Base-by-base conservation (phyloP, 805 yeast species). In the Ogataea neopini region DNA sequence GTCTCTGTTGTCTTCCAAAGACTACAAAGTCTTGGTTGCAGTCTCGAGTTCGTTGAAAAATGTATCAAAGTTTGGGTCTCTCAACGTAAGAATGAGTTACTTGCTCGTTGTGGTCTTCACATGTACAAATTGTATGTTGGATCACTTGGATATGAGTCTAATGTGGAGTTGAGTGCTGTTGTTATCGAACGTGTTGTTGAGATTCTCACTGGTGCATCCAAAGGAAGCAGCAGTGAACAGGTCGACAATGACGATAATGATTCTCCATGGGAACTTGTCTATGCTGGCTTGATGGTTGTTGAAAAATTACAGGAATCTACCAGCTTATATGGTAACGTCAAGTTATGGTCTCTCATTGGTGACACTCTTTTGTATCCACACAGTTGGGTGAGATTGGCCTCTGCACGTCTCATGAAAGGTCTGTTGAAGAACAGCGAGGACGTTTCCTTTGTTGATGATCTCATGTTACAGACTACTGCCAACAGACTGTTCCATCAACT, bases 381-480 rank as follows among this genome's bases (percentile, higher is more conserved):
- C 66, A 75, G 94, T 1, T 91, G 98, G 98, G 86, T 91, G 6
- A 79, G 97, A 57, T 72, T 86, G 49, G 68, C 77, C 4, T 71
- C 95, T 1, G 69, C 84, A 6, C 72, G 91, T 44, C 69, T 88
- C 28, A 63, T 83, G 33, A 83, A 84, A 1, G 59, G 67, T 1
- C 61, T 86, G 42, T 69, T 87, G 47, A 59, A 75, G 7, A 56
- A 61, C 13, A 53, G 50, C 4, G 44, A 45, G n/a, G 43, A 49
- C 0, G 29, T 54, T n/a, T 52, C 67, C 2, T 71, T 82, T 2
- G 69, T 68, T 19, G 67, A 70, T 23, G 80, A 82, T 40, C 40
- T 46, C 14, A 41, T 45, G 20, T 59, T 86, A n/a, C 92, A 87
- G 61, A 78, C 79, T 0, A 78, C 86, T 44, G 86, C 85, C 0